phyloP scores from a whole-genome alignment of 257 asterid species.

The Solanum pennellii region DNA sequence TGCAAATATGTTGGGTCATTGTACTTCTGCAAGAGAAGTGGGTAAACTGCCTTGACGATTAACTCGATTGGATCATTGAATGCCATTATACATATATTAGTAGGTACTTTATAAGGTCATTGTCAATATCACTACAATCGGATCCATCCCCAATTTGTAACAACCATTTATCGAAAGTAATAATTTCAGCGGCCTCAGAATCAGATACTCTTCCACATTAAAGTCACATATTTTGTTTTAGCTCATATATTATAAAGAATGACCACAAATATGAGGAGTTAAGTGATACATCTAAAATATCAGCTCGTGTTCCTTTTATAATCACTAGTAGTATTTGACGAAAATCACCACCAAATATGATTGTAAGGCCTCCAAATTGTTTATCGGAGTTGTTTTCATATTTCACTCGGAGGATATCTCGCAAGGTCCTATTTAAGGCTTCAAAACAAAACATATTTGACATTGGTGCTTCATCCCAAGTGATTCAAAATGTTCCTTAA shows the following conservation, averaged over 20 bases:
- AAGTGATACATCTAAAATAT: neutral
- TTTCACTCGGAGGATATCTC: neutral
- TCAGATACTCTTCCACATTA: neutral
- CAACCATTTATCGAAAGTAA: neutral
- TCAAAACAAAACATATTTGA: neutral
- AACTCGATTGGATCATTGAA: neutral
- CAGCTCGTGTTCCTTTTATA: neutral
- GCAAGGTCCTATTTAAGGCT: neutral
- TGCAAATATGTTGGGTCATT: neutral
- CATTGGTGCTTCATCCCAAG: neutral
- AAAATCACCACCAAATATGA: neutral
- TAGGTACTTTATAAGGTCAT: neutral
- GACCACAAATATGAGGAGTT: neutral
- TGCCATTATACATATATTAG: neutral
- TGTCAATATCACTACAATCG: neutral
- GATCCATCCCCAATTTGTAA: neutral
- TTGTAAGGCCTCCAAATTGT: neutral
- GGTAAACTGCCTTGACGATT: neutral
- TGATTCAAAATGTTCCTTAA: neutral
- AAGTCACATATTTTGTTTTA: neutral
- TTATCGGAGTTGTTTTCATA: neutral
- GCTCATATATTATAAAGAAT: neutral
- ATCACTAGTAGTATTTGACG: neutral
- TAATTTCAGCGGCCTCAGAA: neutral
- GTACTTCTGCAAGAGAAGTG: neutral